These are phyloP conservation scores for Suillus sp. DNA, from an alignment of 768 basidiomycete genomes.

Conservation along the genomic window DNA sequence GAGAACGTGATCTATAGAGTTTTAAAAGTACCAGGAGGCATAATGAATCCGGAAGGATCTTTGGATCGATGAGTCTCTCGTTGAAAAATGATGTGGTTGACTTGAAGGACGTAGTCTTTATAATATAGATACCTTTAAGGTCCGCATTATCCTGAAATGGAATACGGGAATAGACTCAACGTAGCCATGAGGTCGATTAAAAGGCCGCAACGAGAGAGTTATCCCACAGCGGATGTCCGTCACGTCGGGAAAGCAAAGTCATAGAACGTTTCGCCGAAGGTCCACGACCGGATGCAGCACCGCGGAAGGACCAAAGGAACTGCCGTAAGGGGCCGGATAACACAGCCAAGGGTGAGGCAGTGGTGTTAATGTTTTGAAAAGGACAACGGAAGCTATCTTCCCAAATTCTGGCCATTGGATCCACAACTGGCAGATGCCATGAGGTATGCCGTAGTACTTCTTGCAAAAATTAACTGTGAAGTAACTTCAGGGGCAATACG, in stretches of 20 bases:
- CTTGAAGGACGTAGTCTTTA: conserved; percentile 15
- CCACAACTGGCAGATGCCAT: conserved; percentile 9
- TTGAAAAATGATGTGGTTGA: conserved; percentile 12
- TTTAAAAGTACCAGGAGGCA: conserved; percentile 2
- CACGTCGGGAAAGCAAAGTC: conserved; percentile 4
- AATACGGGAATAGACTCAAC: conserved; percentile 4
- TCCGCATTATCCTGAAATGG: conserved; percentile 7
- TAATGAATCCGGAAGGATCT: neutral
- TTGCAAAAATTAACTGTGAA: conserved; percentile 8
- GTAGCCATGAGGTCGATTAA: conserved; percentile 9
- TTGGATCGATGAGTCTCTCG: neutral
- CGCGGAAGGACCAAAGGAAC: conserved; percentile 2
- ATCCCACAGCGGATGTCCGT: conserved; percentile 5
- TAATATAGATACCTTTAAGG: conserved; percentile 6
- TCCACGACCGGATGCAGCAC: conserved; percentile 1
- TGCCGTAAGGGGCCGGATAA: conserved; percentile 1
- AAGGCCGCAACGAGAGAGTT: neutral
- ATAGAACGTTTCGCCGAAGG: conserved; percentile 6
- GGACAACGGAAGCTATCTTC: conserved; percentile 10
- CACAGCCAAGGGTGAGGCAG: conserved; percentile 6
- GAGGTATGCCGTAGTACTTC: conserved; percentile 9
- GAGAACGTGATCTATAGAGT: neutral
- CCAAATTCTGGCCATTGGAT: conserved; percentile 6
- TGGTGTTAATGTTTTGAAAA: conserved; percentile 5
- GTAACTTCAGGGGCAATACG: conserved; percentile 6